Evolutionary conservation across 768 basidiomycete genomes (phyloP).

Genomic region (Lactarius trivialis): DNA sequence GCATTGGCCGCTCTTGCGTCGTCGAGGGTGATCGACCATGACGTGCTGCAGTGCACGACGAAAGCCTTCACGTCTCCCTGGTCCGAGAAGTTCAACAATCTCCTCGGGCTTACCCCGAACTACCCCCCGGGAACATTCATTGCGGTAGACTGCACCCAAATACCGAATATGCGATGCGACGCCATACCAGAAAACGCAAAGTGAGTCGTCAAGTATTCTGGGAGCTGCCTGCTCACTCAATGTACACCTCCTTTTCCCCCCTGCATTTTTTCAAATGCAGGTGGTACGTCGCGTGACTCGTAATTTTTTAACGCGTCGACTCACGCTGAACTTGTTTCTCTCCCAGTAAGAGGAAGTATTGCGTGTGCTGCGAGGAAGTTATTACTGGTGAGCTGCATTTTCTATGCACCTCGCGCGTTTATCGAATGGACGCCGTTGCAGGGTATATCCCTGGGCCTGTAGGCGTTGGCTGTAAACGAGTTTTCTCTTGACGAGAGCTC

Average conservation of each 20-base stretch:
- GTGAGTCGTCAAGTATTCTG: background rate
- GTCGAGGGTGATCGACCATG: constrained; percentile 2
- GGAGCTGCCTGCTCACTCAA: background rate
- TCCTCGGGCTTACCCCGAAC: constrained; percentile 13
- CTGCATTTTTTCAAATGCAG: background rate
- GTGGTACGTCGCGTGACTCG: constrained; percentile 5
- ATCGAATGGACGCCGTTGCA: background rate
- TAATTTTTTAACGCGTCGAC: background rate
- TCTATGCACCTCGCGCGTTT: background rate
- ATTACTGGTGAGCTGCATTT: constrained; percentile 4
- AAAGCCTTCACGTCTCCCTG: constrained; percentile 16
- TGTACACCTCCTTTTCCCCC: background rate
- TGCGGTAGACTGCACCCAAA: constrained; percentile 13
- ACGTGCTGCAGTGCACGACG: constrained; percentile 19
- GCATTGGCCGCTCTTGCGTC: background rate
- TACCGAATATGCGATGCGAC: constrained; percentile 8
- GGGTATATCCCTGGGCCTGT: constrained; percentile 17
- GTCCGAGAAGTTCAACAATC: constrained; percentile 14
- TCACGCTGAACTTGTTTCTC: background rate
- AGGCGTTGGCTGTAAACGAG: constrained; percentile 16
- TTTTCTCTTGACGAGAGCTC: constrained; percentile 1
- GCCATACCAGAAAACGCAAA: constrained; percentile 10
- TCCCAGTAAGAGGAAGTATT: constrained; percentile 16
- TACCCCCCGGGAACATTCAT: constrained; percentile 14
- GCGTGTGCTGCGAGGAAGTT: constrained; percentile 18